A percentile compares a stretch with the other conserved stretches of the same genome.
Evolutionary conservation across 2,329 filamentous ascomycete species (phyloP).

Genomic region (Chrysoporthe deuterocubensis): DNA sequence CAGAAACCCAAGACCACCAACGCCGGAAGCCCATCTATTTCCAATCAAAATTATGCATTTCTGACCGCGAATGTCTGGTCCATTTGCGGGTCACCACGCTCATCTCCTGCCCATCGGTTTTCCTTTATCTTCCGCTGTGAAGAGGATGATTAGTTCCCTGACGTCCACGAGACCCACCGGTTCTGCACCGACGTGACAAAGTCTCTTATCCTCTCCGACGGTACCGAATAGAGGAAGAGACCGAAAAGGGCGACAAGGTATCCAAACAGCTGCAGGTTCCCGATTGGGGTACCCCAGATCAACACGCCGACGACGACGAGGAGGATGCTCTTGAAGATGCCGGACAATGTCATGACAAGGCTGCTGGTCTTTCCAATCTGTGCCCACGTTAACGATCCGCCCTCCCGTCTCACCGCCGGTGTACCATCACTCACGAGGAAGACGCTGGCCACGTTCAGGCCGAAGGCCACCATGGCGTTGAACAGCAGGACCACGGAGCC

Average conservation of each 20-base stretch:
- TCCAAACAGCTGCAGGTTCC: constrained; percentile 73
- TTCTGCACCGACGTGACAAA: neutral
- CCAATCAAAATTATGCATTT: neutral
- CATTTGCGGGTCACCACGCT: neutral
- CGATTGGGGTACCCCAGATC: constrained; percentile 76
- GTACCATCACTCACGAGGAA: constrained; percentile 68
- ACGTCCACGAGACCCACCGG: neutral
- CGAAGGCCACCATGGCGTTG: constrained; percentile 79
- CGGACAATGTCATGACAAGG: constrained; percentile 82
- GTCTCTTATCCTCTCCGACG: constrained; percentile 38
- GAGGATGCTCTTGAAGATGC: constrained; percentile 87
- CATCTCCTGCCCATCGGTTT: neutral
- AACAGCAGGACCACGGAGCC: constrained; percentile 65
- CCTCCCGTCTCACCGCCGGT: neutral
- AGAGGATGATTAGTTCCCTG: neutral
- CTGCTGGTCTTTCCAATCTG: constrained; percentile 89
- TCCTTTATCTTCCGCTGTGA: neutral
- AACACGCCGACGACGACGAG: constrained; percentile 77
- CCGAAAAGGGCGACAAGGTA: constrained; percentile 70
- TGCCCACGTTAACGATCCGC: neutral
- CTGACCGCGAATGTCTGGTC: neutral
- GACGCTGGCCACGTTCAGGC: constrained; percentile 83
- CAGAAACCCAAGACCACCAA: neutral
- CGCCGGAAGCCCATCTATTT: neutral
- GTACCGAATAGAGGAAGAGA: constrained; percentile 55